Percentiles rank a stretch among this genome's conserved stretches.
Conservation (phyloP, 2,329 filamentous ascomycete genomes). For the Pseudocercospora macadamiae region DNA sequence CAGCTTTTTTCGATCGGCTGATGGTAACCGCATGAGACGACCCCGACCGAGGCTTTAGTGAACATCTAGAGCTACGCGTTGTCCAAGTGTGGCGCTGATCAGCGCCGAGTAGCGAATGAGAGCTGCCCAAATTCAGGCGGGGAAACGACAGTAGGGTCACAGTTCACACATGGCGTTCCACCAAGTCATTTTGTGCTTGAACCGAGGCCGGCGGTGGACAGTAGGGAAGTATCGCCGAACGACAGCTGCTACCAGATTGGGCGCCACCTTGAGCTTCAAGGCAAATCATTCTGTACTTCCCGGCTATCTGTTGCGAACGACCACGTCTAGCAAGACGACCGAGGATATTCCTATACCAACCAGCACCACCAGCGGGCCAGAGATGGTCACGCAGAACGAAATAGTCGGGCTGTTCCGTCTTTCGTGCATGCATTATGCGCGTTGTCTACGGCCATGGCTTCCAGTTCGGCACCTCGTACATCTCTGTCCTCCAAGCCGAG, state of each 20-base stretch:
- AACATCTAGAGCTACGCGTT: neutral
- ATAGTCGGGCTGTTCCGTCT: no score
- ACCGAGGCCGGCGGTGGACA: neutral
- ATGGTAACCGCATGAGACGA: neutral
- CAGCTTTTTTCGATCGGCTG: neutral
- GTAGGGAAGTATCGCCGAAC: neutral
- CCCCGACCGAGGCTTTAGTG: neutral
- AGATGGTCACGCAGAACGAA: no score
- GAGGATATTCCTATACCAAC: neutral
- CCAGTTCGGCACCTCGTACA: no score
- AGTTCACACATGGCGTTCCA: neutral
- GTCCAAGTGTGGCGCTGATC: conserved; percentile 1
- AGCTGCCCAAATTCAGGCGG: neutral
- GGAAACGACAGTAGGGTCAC: neutral
- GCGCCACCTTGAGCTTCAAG: neutral
- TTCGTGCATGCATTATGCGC: no score
- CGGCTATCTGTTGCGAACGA: neutral
- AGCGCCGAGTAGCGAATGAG: neutral
- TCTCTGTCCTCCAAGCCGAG: no score
- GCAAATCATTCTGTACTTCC: neutral
- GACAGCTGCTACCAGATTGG: conserved; percentile 1
- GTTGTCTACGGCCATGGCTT: no score
- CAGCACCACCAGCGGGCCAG: no score
- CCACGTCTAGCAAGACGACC: neutral
- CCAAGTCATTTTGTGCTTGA: neutral